Evolutionary conservation across 2,329 filamentous ascomycete species (phyloP), one percentile per base, ranked within the genome.

Genomic region (Colletotrichum sp.): DNA sequence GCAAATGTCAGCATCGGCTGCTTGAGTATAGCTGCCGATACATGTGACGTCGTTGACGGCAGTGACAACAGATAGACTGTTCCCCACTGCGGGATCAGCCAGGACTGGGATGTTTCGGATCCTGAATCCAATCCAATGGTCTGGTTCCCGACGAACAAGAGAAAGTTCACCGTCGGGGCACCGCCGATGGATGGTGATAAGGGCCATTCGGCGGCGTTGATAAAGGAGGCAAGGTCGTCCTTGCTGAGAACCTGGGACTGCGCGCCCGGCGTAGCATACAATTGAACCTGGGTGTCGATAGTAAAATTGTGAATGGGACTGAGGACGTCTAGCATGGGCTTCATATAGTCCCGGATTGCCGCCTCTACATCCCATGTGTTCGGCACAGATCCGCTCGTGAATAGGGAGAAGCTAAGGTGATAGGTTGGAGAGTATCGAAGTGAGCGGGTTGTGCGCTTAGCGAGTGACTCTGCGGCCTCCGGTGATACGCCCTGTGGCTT

Each of bases 151-250:
- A 98, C 92, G 81, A 97, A 99, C 32, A 99, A 90, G 72, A 99
- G 93, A 83, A 99, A 99, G 85, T 99, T 99, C 81, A 99, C 93
- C 0, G 97, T 99, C 1, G 97, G 97, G 0, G 96, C 96, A 21
- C 92, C 93, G 57, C 96, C 97, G 79, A 99, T 99, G 72, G 95
- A 98, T 1, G 96, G 96, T 77, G 95, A 98, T 4, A 99, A 86
- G 1, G 97, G 97, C 97, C 97, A 99, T 86, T 99, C 97, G 3
- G 97, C 97, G 4, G 96, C 96, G 81, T 99, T 99, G 85, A 99
- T 96, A 82, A 99, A 99, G 2, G 95, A 96, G 49, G 95, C 95
- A 2, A 99, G 89, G 80, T 98, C 96, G 80, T 98, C 94, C 82
- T 95, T 96, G 80, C 91, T 93, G 44, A 99, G 87, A 0, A 94